phyloP scores from a whole-genome alignment of 371 early-diverging fungal genomes.

The Batkoa obscura region DNA sequence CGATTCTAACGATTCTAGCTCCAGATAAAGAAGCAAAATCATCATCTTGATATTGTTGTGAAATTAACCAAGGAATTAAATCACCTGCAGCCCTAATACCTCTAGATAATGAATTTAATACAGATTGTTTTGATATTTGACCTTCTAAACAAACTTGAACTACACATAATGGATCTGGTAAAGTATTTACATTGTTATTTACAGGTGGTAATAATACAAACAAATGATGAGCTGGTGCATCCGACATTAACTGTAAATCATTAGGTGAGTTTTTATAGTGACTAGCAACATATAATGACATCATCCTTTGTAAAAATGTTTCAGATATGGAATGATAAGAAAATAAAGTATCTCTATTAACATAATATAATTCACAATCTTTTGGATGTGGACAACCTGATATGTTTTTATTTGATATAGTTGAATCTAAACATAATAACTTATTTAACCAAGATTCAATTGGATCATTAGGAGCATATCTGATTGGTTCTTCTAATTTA shows the following conservation, averaged over 20 bases:
- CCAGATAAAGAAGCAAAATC: slow-evolving; percentile 89
- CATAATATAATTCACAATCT: slow-evolving; percentile 86
- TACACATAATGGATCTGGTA: slow-evolving; percentile 91
- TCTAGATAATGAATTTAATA: slow-evolving; percentile 61
- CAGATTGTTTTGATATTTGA: slow-evolving; percentile 67
- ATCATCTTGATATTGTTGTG: slow-evolving; percentile 89
- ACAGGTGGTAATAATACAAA: slow-evolving; percentile 90
- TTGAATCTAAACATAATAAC: slow-evolving; percentile 83
- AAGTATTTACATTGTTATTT: slow-evolving; percentile 35
- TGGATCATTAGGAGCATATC: slow-evolving; percentile 83
- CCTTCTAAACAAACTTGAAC: slow-evolving; percentile 92
- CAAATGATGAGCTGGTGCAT: slow-evolving; percentile 95
- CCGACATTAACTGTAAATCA: slow-evolving; percentile 95
- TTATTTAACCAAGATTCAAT: slow-evolving; percentile 96
- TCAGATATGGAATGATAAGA: slow-evolving; percentile 91
- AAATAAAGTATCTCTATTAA: slow-evolving; percentile 92
- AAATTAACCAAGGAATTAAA: slow-evolving; percentile 94
- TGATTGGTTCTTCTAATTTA: slow-evolving; percentile 85
- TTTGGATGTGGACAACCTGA: slow-evolving; percentile 85
- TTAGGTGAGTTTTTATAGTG: slow-evolving; percentile 99
- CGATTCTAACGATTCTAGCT: slow-evolving; percentile 98
- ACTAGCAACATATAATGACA: slow-evolving; percentile 90
- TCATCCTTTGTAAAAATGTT: slow-evolving; percentile 90
- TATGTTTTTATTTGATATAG: slow-evolving; percentile 55
- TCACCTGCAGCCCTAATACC: slow-evolving; percentile 88